Base-by-base conservation (phyloP, 805 yeast species). In the Lachancea nothofagi region DNA sequence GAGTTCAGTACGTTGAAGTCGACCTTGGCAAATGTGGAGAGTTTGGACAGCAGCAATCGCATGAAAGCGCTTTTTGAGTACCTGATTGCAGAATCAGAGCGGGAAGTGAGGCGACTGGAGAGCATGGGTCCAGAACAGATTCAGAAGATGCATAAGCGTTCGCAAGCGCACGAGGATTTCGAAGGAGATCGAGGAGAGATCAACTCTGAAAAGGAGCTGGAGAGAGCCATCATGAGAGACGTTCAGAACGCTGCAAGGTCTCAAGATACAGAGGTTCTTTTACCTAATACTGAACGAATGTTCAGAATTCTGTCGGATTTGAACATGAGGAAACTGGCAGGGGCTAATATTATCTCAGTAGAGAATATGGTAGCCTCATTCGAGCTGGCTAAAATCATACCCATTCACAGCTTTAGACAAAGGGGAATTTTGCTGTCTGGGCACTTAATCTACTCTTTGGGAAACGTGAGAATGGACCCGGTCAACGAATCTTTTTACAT, bases 401-500 rank as follows among this genome's bases (percentile, higher is more conserved):
- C 63, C 5, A 52, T 61, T 18, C 58, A 59, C n/a, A 50, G 53
- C 8, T 22, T 47, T 38, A 50, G 70, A 46, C 53, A 52, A 26
- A 44, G 57, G 46, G 66, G 72, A 29, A 47, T 69, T 36, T 61
- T 59, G 41, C 42, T 61, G 17, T 47, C 73, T 2, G 78, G 77
- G 3, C 63, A 62, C 25, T 44, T 74, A 44, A 50, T 75, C 18
- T 75, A 74, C 42, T 41, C 58, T 1, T 43, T 62, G 3, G 62
- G 65, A 3, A 69, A 62, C n/a, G 63, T 68, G 21, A 60, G 72
- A 36, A 63, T 73, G 44, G 80, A 75, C 51, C 71, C 72, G 1
- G 61, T 73, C 14, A 74, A 72, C 48, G 80, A 74, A 50, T 66
- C 70, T 2, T 65, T 71, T 28, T 75, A 67, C 47, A 70, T 75